Percentiles rank a stretch among this genome's conserved stretches.
phyloP scores from a whole-genome alignment of 2,329 filamentous ascomycete species.

The Pseudocercospora fuligena region DNA sequence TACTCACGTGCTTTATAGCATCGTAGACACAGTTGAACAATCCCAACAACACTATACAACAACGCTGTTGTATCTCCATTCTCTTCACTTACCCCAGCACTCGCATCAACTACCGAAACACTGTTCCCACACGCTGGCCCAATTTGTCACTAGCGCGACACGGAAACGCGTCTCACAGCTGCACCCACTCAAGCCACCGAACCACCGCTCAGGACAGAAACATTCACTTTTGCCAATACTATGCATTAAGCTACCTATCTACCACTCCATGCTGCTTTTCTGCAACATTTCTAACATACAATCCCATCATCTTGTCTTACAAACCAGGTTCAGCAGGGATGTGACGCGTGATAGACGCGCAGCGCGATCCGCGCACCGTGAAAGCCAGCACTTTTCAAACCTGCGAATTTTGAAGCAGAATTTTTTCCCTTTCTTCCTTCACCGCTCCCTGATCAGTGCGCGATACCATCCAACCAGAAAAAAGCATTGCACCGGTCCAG shows the following conservation, averaged over 20 bases:
- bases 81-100: not conserved
- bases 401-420: not conserved
- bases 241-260: slow-evolving; percentile 4
- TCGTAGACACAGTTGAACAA: too few species aligned
- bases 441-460: slow-evolving; percentile 1
- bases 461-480: not conserved
- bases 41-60: not conserved
- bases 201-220: not conserved
- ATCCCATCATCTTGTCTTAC: not conserved
- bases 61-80: not conserved
- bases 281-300: not conserved
- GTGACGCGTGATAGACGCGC: not conserved
- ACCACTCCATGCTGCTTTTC: not conserved
- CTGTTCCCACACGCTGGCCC: not conserved
- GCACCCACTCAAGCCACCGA: not conserved
- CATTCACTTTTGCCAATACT: not conserved
- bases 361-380: not conserved
- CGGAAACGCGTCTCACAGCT: not conserved
- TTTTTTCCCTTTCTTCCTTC: not conserved
- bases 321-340: not conserved
- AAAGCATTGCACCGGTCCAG: not conserved
- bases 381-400: not conserved
- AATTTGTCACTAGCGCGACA: not conserved
- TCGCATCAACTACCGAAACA: not conserved
- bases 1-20: not conserved